Base-by-base conservation (phyloP, 75 land plant genomes). In the Picea glauca region DNA sequence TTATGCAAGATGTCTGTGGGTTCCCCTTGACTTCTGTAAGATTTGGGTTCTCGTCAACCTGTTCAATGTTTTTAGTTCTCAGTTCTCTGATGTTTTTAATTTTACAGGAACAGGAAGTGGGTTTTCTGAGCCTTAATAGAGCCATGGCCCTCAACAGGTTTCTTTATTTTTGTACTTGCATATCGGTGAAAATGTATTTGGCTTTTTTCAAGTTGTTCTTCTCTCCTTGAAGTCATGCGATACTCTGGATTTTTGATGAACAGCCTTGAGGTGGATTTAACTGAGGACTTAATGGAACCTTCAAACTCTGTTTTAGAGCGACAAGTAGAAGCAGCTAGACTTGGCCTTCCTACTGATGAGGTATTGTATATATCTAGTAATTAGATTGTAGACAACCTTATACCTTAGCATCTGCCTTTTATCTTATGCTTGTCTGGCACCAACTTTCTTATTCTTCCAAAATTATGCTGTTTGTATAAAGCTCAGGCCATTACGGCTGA, bases 241-340 rank as follows among this genome's bases (percentile, higher is more conserved):
- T 80, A 73, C 57, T 83, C 60, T 43, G 18, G 64, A 30, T 59
- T 80, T 70, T 59, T 75, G 38, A 76, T 31, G 76, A 78, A 56
- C 85, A 96, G 99, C 79, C 63, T 94, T 82, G 99, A 96, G 26
- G 82, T 93, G 80, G 99, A 96, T 82, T 75, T 97, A 73, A 93
- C 91, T 64, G 80, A 87, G 77, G 92, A 93, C 75, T 85, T 97
- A 35, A 66, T 84, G 67, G 72, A 87, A 46, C 93, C 96, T 57
- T 70, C 86, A 14, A 91, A 80, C 77, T 72, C 91, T 20, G 85
- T 78, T 6, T 72, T 87, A 64, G 82, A 83, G 68, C 81, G 75
- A 30, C 90, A 86, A 76, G 89, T 87, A 46, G 94, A 80, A 46
- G 89, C 87, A 60, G 84, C 82, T 20, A 83, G 81, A 66, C 83